Base-by-base conservation (phyloP, 2,329 filamentous ascomycete species). In the Colletotrichum cereale region DNA sequence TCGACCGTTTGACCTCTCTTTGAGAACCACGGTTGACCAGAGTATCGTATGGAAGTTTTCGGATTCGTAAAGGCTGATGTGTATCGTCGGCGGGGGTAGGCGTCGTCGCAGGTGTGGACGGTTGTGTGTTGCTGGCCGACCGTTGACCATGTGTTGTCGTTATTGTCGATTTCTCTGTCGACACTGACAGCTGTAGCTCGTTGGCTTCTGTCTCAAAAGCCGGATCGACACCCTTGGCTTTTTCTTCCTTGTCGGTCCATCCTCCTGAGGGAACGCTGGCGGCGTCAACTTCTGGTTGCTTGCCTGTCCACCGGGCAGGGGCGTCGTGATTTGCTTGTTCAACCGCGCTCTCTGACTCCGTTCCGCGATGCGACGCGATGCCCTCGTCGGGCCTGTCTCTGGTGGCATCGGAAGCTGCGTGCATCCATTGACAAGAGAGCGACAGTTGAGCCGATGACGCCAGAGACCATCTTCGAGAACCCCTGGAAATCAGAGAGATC, bases 401-500 rank as follows among this genome's bases (percentile, higher is more conserved):
- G 52, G 36, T n/a, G 42, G 58, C 34, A 38, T 57, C 65, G 36
- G 65, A 29, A 38, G 44, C 31, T 48, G 36, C 21, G 38, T 69
- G 60, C n/a, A 48, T 64, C 52, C 65, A 64, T 69, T 44, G 60
- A 14, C 16, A 34, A 26, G 40, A 63, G 24, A 40, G 40, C 40
- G 47, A 42, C 55, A 50, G 48, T 47, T 64, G 69, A 64, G 65
- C 31, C 62, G 38, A 53, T 55, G 53, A 47, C 40, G 61, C 70
- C 70, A 44, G 63, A 69, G 62, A 68, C 63, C 69, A 69, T 69
- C 57, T 55, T 62, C 50, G 72, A 66, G 64, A 65, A 53, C n/a
- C 61, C 72, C 61, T 69, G 61, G 72, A 44, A 69, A 72, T 64
- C 64, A 63, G 69, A 69, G 74, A 75, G 73, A 75, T 67, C 73